Percentiles rank a stretch among this genome's conserved stretches.
These are phyloP conservation scores for Blastomyces percursus DNA, from an alignment of 2,329 filamentous ascomycete genomes.

Conservation along the genomic window DNA sequence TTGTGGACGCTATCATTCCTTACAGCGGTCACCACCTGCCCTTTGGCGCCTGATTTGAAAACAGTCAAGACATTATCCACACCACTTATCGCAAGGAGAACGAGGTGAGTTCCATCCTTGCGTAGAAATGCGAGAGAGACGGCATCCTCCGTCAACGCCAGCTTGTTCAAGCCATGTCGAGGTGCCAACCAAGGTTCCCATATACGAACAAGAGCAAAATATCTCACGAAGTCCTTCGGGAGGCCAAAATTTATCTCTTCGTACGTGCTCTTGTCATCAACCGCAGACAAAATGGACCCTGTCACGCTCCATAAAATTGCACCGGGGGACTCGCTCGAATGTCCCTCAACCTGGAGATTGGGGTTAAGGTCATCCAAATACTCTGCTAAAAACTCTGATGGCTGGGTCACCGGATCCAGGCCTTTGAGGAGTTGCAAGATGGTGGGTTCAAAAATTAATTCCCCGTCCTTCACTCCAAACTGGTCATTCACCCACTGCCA, in stretches of 20 bases:
- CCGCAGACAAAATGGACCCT: constrained; percentile 46
- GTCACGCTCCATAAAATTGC: constrained; percentile 41
- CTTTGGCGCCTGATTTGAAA: constrained; percentile 54
- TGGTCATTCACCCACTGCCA: constrained; percentile 39
- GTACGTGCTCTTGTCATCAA: constrained; percentile 38
- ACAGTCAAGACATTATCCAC: constrained; percentile 58
- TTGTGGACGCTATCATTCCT: constrained; percentile 55
- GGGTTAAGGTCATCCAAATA: constrained; percentile 28
- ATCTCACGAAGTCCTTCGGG: constrained; percentile 56
- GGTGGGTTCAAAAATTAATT: constrained; percentile 30
- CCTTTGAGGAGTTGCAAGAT: constrained; percentile 8
- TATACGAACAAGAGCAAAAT: constrained; percentile 70
- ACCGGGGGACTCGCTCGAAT: constrained; percentile 32
- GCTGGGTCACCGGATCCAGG: not conserved
- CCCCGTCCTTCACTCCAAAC: constrained; percentile 30
- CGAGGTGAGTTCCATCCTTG: constrained; percentile 59
- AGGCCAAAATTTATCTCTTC: constrained; percentile 50
- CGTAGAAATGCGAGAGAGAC: constrained; percentile 69
- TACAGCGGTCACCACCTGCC: constrained; percentile 57
- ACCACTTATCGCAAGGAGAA: constrained; percentile 68
- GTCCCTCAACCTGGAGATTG: constrained; percentile 25
- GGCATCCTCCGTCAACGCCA: constrained; percentile 64
- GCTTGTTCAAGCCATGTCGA: constrained; percentile 60
- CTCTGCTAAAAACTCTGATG: constrained; percentile 16
- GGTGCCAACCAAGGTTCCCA: constrained; percentile 82